A percentile compares a stretch with the other conserved stretches of the same genome.
These are phyloP conservation scores for Backusella morwellensis DNA, from an alignment of 192 early-diverging fungal genomes.

Conservation along the genomic window DNA sequence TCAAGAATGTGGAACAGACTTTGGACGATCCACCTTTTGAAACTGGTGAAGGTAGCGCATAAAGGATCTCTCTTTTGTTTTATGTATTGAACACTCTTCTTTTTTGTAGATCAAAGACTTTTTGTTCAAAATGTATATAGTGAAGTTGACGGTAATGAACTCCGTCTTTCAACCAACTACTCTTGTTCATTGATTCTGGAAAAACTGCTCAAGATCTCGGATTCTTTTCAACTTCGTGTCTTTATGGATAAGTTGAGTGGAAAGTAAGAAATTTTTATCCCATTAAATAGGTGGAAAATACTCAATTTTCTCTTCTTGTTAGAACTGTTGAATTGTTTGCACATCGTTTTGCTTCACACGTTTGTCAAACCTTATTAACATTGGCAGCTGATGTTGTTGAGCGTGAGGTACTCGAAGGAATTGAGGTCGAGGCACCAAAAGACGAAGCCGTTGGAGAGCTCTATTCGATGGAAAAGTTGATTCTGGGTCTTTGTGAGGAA, in stretches of 20 bases:
- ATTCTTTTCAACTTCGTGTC: constrained; percentile 71
- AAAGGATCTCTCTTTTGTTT: neutral
- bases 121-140: constrained; percentile 76
- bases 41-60: constrained; percentile 46
- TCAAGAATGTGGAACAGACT: constrained; percentile 58
- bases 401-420: constrained; percentile 59
- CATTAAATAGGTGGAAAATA: neutral
- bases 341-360: constrained; percentile 87
- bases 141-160: constrained; percentile 74
- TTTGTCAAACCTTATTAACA: constrained; percentile 77
- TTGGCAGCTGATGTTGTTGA: constrained; percentile 73
- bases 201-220: constrained; percentile 69
- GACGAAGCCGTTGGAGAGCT: constrained; percentile 46
- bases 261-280: constrained; percentile 32
- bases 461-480: constrained; percentile 65
- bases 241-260: constrained; percentile 62
- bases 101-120: constrained; percentile 53
- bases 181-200: constrained; percentile 78
- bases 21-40: constrained; percentile 61
- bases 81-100: neutral
- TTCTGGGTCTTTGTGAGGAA: constrained; percentile 59
- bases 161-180: constrained; percentile 71
- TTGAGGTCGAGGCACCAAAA: constrained; percentile 23
- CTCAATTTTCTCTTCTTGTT: constrained; percentile 13
- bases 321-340: constrained; percentile 60